Conservation (phyloP, 208 protist genomes). For the Trypanosoma rangeli region DNA sequence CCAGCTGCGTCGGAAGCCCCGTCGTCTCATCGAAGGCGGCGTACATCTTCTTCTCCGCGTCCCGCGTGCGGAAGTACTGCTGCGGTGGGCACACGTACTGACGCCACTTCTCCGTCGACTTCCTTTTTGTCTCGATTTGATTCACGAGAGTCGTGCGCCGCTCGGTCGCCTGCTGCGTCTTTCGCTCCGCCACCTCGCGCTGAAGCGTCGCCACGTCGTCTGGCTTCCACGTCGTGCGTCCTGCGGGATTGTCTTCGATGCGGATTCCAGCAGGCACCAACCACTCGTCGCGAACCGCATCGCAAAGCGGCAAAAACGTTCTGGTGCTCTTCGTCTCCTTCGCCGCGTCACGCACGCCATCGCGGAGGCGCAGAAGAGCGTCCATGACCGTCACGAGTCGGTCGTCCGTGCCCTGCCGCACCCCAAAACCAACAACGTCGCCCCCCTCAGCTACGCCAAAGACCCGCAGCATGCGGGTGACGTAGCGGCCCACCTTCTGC, state of each 20-base stretch:
- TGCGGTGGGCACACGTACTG: constrained; percentile 41
- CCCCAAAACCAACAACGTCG: constrained; percentile 60
- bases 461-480: constrained; percentile 91
- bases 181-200: constrained; percentile 51
- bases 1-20: constrained; percentile 47
- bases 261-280: constrained; percentile 77
- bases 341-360: constrained; percentile 60
- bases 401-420: constrained; percentile 26
- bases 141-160: constrained; percentile 53
- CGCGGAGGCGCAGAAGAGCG: constrained; percentile 73
- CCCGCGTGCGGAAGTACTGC: constrained; percentile 39
- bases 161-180: constrained; percentile 38
- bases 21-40: constrained; percentile 48
- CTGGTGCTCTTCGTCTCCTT: constrained; percentile 6
- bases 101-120: constrained; percentile 69
- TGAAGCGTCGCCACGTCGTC: constrained; percentile 66
- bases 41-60: constrained; percentile 38
- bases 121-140: constrained; percentile 58
- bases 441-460: constrained; percentile 91
- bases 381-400: constrained; percentile 62
- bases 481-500: constrained; percentile 73
- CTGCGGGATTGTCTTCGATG: constrained; percentile 77
- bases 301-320: constrained; percentile 71
- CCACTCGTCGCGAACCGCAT: constrained; percentile 77
- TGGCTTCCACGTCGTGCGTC: constrained; percentile 72